phyloP scores from a whole-genome alignment of 2,329 filamentous ascomycete genomes.

The Aspergillus flavus region DNA sequence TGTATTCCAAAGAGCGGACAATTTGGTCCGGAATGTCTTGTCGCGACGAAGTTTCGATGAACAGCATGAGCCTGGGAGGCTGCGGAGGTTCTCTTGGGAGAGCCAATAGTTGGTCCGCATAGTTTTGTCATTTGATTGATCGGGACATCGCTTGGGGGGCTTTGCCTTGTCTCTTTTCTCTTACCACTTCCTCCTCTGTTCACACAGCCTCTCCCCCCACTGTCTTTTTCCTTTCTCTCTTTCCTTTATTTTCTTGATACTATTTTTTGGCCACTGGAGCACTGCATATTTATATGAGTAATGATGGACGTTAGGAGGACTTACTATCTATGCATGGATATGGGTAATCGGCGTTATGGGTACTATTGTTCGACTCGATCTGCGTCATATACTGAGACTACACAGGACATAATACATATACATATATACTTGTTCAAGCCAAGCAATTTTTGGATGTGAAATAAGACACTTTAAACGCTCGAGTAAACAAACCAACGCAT shows the following conservation, averaged over 20 bases:
- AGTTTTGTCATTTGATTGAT: background rate
- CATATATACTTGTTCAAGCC: constrained; percentile 1
- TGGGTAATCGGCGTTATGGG: constrained; percentile 3
- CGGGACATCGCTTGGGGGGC: background rate
- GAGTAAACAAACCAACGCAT: background rate
- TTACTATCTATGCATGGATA: background rate
- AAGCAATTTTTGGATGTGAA: too few relatives aligned
- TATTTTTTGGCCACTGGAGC: background rate
- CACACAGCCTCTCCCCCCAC: background rate
- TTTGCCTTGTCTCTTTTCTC: background rate
- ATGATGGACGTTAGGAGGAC: background rate
- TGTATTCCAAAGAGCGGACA: constrained; percentile 23
- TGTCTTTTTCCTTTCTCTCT: background rate
- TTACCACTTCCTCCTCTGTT: background rate
- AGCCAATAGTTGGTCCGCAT: constrained; percentile 19
- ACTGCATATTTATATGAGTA: background rate
- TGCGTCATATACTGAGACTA: background rate
- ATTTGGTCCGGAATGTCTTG: background rate
- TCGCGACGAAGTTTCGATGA: constrained; percentile 10
- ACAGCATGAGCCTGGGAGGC: background rate
- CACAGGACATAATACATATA: background rate
- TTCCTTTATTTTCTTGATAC: background rate
- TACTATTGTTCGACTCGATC: background rate
- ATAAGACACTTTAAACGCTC: background rate
- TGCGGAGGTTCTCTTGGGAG: constrained; percentile 30